Conservation (phyloP, 768 basidiomycete species). For the Tubosaeta sp. region DNA sequence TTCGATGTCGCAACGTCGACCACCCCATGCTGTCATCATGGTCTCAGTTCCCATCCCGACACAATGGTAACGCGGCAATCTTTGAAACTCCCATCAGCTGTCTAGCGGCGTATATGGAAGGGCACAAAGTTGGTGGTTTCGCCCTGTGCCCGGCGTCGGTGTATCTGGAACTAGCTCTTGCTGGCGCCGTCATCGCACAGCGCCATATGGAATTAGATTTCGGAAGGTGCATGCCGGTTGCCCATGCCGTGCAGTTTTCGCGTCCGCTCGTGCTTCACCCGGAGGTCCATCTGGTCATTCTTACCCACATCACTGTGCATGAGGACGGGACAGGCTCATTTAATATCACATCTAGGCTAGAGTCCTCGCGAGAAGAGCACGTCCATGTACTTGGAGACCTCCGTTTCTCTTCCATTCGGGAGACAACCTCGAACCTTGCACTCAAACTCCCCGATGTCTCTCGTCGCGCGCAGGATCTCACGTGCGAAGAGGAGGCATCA, state of each 20-base stretch:
- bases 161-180: constrained; percentile 53
- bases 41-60: constrained; percentile 37
- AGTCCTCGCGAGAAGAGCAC: constrained; percentile 29
- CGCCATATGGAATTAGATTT: constrained; percentile 31
- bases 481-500: constrained; percentile 18
- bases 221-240: constrained; percentile 31
- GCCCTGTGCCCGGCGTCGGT: constrained; percentile 65
- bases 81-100: constrained; percentile 51
- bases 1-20: constrained; percentile 12
- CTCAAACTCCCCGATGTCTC: constrained; percentile 33
- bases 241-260: constrained; percentile 45
- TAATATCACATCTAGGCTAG: constrained; percentile 40
- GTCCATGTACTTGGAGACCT: constrained; percentile 47
- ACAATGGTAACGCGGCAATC: constrained; percentile 35
- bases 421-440: constrained; percentile 36
- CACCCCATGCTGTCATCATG: constrained; percentile 40
- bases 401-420: constrained; percentile 30
- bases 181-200: constrained; percentile 39
- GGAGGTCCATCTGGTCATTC: constrained; percentile 31
- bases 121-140: constrained; percentile 54
- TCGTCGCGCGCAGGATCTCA: constrained; percentile 32
- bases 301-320: constrained; percentile 37
- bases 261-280: constrained; percentile 50
- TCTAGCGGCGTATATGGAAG: constrained; percentile 44
- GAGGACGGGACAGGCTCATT: constrained; percentile 40